Percentiles rank a stretch among this genome's conserved stretches.
Conservation (phyloP, 2,329 filamentous ascomycete species). For the Cercospora sesami region DNA sequence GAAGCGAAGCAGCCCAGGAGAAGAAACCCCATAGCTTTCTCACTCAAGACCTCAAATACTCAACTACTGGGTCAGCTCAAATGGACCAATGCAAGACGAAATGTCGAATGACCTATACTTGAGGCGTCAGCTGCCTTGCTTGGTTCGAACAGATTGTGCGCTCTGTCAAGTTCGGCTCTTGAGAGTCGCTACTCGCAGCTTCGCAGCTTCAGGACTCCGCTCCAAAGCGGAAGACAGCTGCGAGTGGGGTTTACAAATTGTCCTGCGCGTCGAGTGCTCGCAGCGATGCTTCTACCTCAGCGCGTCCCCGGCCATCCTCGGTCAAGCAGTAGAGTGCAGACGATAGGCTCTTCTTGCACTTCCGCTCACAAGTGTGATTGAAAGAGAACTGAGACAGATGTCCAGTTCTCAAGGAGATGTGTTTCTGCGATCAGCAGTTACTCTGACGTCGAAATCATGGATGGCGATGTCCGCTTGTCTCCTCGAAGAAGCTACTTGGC, state of each 20-base stretch:
- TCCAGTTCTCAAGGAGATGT: background rate
- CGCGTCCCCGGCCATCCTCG: background rate
- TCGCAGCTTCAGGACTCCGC: background rate
- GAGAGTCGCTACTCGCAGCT: background rate
- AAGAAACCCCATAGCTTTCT: background rate
- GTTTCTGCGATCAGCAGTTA: background rate
- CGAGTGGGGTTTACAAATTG: background rate
- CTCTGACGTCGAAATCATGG: background rate
- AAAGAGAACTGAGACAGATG: conserved; percentile 10
- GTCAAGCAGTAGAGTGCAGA: background rate
- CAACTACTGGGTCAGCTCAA: background rate
- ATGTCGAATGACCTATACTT: background rate
- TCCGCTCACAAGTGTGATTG: conserved; percentile 2
- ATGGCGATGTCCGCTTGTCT: background rate
- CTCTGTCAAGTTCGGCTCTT: background rate
- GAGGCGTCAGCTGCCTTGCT: background rate
- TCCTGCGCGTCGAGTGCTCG: background rate
- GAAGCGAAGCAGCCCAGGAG: background rate
- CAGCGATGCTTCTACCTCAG: background rate
- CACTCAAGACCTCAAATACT: background rate
- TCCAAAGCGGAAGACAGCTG: background rate
- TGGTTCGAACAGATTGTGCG: background rate
- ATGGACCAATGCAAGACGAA: background rate
- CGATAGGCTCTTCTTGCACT: background rate
- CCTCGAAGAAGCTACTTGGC: background rate